These are phyloP conservation scores for Cenchrus fungigraminus DNA, from an alignment of 176 grass and related monocot genomes.

Conservation along the genomic window DNA sequence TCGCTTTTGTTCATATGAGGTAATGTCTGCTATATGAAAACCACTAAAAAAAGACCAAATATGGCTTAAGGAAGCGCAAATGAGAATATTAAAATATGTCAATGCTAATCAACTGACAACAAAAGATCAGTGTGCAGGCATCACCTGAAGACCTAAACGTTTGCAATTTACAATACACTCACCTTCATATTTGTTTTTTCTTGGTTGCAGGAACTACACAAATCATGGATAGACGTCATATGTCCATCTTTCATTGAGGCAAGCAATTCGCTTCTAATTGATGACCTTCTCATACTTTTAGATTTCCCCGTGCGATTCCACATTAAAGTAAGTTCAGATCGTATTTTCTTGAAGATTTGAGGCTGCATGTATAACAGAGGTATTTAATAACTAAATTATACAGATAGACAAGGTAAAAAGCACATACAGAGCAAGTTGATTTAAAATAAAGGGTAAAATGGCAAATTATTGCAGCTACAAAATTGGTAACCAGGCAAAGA, in stretches of 20 bases:
- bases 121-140: conserved; percentile 33
- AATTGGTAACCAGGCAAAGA: conserved; percentile 1
- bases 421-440: conserved; percentile 14
- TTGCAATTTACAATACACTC: conserved; percentile 42
- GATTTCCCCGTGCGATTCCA: conserved; percentile 73
- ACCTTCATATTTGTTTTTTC: conserved; percentile 74
- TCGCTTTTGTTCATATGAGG: conserved; percentile 30
- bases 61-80: conserved; percentile 18
- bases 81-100: conserved; percentile 28
- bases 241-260: conserved; percentile 48
- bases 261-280: conserved; percentile 63
- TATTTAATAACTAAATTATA: conserved; percentile 36
- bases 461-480: conserved; percentile 14
- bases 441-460: conserved; percentile 19
- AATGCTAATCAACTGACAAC: conserved; percentile 28
- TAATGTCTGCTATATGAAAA: not conserved
- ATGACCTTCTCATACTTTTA: conserved; percentile 75
- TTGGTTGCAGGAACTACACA: conserved; percentile 52
- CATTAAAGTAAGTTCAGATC: conserved; percentile 88
- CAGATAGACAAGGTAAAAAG: conserved; percentile 8
- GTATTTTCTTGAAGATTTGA: conserved; percentile 75
- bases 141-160: conserved; percentile 13
- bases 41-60: not conserved
- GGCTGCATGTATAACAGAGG: conserved; percentile 58
- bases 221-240: conserved; percentile 52